A percentile compares a stretch with the other conserved stretches of the same genome.
Conservation (phyloP, 2,329 filamentous ascomycete genomes). For the Neonectria faginata region DNA sequence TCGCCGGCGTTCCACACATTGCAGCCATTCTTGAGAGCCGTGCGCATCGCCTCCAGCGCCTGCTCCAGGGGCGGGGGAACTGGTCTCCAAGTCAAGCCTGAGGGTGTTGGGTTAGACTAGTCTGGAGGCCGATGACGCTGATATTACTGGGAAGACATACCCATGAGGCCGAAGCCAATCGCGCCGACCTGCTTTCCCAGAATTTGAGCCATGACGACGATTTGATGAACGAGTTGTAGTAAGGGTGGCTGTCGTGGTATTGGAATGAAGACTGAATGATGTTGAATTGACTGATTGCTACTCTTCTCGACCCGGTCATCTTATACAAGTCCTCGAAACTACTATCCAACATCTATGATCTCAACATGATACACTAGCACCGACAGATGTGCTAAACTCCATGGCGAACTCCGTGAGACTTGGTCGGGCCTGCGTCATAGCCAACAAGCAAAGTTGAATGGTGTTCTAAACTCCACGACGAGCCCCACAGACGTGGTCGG, state of each 20-base stretch:
- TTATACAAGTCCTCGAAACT: background rate
- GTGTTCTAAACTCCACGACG: background rate
- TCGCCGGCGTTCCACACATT: slow-evolving; percentile 73
- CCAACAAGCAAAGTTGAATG: background rate
- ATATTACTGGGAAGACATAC: slow-evolving; percentile 46
- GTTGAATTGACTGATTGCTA: background rate
- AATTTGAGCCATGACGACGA: slow-evolving; percentile 43
- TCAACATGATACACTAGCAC: background rate
- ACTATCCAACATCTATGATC: background rate
- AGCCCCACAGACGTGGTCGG: background rate
- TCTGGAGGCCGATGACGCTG: background rate
- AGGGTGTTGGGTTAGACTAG: background rate
- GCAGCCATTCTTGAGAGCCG: slow-evolving; percentile 59
- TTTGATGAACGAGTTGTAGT: background rate
- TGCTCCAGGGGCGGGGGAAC: slow-evolving; percentile 57
- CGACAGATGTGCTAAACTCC: background rate
- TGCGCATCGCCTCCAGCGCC: slow-evolving; percentile 66
- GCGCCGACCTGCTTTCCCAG: slow-evolving; percentile 59
- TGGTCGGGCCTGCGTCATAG: background rate
- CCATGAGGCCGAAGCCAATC: slow-evolving; percentile 68
- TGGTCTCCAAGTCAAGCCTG: slow-evolving; percentile 59
- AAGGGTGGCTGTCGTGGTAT: background rate
- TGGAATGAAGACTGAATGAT: background rate
- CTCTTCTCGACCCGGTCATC: no score
- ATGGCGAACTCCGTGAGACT: background rate